Base-by-base conservation (phyloP, 2,329 filamentous ascomycete genomes). In the Trichophyton schoenleinii region DNA sequence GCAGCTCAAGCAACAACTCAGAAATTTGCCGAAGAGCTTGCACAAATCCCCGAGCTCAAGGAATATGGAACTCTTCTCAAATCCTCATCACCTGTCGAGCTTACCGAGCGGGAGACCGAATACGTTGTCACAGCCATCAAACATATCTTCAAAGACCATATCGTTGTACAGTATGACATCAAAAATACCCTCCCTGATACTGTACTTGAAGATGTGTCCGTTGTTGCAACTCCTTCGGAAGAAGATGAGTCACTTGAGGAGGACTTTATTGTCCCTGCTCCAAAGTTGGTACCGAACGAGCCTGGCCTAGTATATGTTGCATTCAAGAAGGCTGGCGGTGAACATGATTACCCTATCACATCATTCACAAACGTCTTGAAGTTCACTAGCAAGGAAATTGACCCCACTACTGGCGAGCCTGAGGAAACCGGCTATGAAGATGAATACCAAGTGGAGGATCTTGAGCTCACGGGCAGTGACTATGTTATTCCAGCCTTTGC, bases 361-460 rank as follows among this genome's bases (percentile, higher is more conserved):
- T 88, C 84, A 48, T 95, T 99, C 75, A 90, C 89, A 66, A 99
- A 97, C 75, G 79, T 89, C 44, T 87, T 99, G 71, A 96, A 94
- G 76, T 99, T 99, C 74, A 96, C 91, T 18, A 94, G 87, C 79
- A 97, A 96, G 78, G 94, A 99, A 76, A 94, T 99, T 66, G 94
- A 99, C 69, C 94, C 94, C 4, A 88, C 88, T 28, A 96, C 89
- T n/a, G 84, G 85, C 66, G 91, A 96, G 75, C 89, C 92, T 0
- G 94, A 99, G 74, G 91, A 95, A 15, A 82, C 78, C 55, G 94
- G 94, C 53, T 97, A 97, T 73, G 92, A 97, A 60, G 94, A 99
- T 70, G 94, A 99, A 77, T 99, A 99, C 72, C 89, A 96, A 77
- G 88, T 97, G 63, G 90, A 94, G 64, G 91, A 96, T 71, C 85